Evolutionary conservation across 352 stramenopile genomes (phyloP).

Genomic region (Paralagenidium karlingii): DNA sequence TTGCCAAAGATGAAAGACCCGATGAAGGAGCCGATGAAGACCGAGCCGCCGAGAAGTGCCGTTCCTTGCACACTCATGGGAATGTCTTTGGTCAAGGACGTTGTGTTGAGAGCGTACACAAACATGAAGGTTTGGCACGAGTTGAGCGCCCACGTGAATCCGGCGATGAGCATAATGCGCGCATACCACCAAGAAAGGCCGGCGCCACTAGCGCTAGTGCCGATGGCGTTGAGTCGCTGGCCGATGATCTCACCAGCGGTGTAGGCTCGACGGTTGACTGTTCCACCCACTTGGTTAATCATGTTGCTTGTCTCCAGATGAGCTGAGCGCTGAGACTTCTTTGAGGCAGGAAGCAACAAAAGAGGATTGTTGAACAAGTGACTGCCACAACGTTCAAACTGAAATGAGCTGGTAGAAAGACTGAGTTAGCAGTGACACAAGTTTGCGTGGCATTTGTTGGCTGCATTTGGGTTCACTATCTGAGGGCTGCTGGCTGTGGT

Average conservation of each 20-base stretch:
- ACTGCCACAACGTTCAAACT: too few species aligned
- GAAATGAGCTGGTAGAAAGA: too few species aligned
- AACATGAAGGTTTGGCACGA: slow-evolving; percentile 68
- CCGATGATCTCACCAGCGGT: slow-evolving; percentile 2
- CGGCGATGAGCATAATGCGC: slow-evolving; percentile 44
- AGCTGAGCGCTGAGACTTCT: too few species aligned
- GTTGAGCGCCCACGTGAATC: slow-evolving; percentile 61
- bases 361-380: too few species aligned
- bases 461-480: too few species aligned
- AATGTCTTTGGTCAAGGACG: slow-evolving; percentile 36
- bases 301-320: too few species aligned
- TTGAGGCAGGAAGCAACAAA: too few species aligned
- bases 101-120: slow-evolving; percentile 42
- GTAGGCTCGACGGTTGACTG: slow-evolving; percentile 2
- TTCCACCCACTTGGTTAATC: too few species aligned
- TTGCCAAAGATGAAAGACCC: slow-evolving; percentile 41
- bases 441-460: too few species aligned
- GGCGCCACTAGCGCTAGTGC: slow-evolving; percentile 25
- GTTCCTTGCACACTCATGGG: slow-evolving; percentile 14
- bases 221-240: slow-evolving; percentile 30
- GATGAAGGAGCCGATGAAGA: slow-evolving; percentile 54
- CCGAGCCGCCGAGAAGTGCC: slow-evolving; percentile 29
- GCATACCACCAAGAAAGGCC: slow-evolving; percentile 63
- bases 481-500: too few species aligned
- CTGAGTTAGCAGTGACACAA: too few species aligned